Conservation (phyloP, 2,329 filamentous ascomycete genomes). For the Monosporascus sp. region DNA sequence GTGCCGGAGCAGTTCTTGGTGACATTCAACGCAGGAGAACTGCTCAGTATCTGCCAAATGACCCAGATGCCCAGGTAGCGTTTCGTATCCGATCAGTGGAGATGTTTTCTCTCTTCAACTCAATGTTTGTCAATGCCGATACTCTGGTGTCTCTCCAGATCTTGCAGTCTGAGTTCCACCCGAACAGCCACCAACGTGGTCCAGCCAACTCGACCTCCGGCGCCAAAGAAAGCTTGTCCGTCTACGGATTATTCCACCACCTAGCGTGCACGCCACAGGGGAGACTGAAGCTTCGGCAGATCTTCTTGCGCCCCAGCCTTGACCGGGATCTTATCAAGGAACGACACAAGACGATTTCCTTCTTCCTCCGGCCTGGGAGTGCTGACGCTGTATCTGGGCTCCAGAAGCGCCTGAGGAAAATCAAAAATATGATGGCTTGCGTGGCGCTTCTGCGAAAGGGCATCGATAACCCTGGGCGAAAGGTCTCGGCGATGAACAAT, state of each 20-base stretch:
- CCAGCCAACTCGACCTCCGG: constrained; percentile 54
- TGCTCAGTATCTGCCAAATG: constrained; percentile 56
- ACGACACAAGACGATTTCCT: constrained; percentile 63
- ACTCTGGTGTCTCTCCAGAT: constrained; percentile 81
- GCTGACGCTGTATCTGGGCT: constrained; percentile 48
- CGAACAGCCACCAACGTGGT: constrained; percentile 72
- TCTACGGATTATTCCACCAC: constrained; percentile 76
- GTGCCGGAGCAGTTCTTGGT: constrained; percentile 78
- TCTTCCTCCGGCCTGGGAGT: constrained; percentile 66
- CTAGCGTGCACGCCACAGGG: constrained; percentile 77
- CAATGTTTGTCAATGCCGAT: constrained; percentile 77
- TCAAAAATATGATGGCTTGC: constrained; percentile 69
- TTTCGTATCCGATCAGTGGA: constrained; percentile 61
- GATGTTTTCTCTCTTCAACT: constrained; percentile 64
- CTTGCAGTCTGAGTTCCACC: constrained; percentile 74
- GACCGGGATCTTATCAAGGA: constrained; percentile 63
- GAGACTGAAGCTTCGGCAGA: constrained; percentile 64
- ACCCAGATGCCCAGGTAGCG: constrained; percentile 44
- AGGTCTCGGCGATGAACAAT: constrained; percentile 53
- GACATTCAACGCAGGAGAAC: constrained; percentile 68
- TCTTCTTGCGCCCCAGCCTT: constrained; percentile 74
- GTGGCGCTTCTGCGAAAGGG: constrained; percentile 73
- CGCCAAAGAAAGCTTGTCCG: constrained; percentile 73
- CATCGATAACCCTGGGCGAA: constrained; percentile 47
- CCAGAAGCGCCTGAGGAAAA: constrained; percentile 56